These are phyloP conservation scores for Tricholoma flavovirens DNA, from an alignment of 768 basidiomycete genomes.

Conservation along the genomic window DNA sequence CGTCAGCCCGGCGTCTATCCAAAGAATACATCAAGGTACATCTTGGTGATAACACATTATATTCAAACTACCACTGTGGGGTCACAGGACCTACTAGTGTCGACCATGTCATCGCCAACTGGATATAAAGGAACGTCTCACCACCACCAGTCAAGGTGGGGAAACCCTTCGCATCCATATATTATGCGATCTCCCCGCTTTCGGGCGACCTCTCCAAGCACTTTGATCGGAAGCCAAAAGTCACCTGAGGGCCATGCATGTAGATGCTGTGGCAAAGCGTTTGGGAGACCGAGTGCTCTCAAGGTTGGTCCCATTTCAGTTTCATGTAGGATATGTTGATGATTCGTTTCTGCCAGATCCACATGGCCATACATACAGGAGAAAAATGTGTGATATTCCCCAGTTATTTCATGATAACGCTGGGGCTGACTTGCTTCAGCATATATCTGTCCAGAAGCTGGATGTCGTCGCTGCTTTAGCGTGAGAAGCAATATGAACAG, in stretches of 20 bases:
- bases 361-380: slow-evolving; percentile 20
- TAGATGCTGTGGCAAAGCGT: slow-evolving; percentile 17
- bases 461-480: slow-evolving; percentile 61
- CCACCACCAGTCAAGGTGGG: slow-evolving; percentile 1
- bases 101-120: slow-evolving; percentile 1
- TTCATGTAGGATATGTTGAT: slow-evolving; percentile 1
- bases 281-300: slow-evolving; percentile 20
- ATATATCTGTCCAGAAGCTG: slow-evolving; percentile 54
- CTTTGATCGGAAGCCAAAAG: slow-evolving; percentile 1
- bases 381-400: slow-evolving; percentile 17
- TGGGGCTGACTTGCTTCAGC: slow-evolving; percentile 29
- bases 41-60: neutral
- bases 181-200: slow-evolving; percentile 4
- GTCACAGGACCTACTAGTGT: slow-evolving; percentile 7
- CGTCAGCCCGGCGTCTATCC: slow-evolving; percentile 14
- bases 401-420: slow-evolving; percentile 2
- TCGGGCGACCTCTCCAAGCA: slow-evolving; percentile 1
- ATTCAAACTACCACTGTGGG: neutral
- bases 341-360: slow-evolving; percentile 10
- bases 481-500: slow-evolving; percentile 69
- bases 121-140: slow-evolving; percentile 5
- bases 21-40: slow-evolving; percentile 14
- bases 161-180: slow-evolving; percentile 3
- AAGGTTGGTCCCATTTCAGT: slow-evolving; percentile 12
- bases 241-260: slow-evolving; percentile 17